These are phyloP conservation scores for Leucogyrophana mollusca DNA, from an alignment of 768 basidiomycete species.

Conservation along the genomic window DNA sequence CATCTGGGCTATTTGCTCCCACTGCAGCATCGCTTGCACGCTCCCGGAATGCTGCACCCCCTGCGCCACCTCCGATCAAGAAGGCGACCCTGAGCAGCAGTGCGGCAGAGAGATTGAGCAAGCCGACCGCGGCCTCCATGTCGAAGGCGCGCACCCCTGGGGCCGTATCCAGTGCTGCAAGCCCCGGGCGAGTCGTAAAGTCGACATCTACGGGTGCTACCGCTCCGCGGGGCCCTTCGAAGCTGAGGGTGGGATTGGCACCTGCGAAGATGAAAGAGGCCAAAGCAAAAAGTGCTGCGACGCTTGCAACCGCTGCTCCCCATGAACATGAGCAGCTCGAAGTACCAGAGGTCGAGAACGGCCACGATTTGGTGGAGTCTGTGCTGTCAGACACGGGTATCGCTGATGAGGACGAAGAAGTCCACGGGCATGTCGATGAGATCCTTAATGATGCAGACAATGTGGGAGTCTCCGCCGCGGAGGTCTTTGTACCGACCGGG, in stretches of 20 bases:
- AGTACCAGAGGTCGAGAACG: conserved; percentile 22
- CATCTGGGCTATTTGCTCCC: conserved; percentile 72
- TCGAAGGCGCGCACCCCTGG: conserved; percentile 52
- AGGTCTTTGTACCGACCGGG: conserved; percentile 5
- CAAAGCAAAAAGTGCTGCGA: conserved; percentile 16
- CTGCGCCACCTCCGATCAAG: conserved; percentile 47
- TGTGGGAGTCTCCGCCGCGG: conserved; percentile 8
- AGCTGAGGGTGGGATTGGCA: conserved; percentile 22
- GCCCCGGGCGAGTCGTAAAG: conserved; percentile 26
- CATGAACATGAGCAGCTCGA: conserved; percentile 17
- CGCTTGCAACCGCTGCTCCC: conserved; percentile 19
- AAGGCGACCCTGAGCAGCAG: conserved; percentile 54
- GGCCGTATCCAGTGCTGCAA: conserved; percentile 8
- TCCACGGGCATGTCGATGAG: conserved; percentile 15
- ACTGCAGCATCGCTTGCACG: conserved; percentile 81
- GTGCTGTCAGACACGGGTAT: conserved; percentile 10
- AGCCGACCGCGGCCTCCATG: conserved; percentile 79
- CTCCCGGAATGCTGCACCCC: conserved; percentile 52
- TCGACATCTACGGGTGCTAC: conserved; percentile 27
- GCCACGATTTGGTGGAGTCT: conserved; percentile 17
- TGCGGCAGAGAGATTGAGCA: conserved; percentile 66
- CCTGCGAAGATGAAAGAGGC: conserved; percentile 23
- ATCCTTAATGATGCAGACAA: conserved; percentile 4
- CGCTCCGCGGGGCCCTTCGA: conserved; percentile 27
- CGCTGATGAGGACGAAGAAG: conserved; percentile 18